These are phyloP conservation scores for Sclerotinia trifoliorum DNA, from an alignment of 2,329 filamentous ascomycete genomes.

Conservation along the genomic window DNA sequence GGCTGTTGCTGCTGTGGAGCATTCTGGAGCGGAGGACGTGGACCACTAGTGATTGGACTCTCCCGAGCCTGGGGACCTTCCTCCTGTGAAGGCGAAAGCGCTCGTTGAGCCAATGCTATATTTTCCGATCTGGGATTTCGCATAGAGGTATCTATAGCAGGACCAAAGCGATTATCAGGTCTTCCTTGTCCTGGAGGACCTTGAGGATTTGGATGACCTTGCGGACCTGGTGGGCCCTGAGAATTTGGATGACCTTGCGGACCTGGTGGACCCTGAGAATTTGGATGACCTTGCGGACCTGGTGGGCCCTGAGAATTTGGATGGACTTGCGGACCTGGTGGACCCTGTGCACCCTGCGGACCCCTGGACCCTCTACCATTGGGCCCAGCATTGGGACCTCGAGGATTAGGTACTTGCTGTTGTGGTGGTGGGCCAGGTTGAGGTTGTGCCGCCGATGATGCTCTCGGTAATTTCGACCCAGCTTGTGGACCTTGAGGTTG, in stretches of 20 bases:
- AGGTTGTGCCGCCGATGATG: conserved; percentile 57
- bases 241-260: not conserved
- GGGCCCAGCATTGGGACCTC: conserved; percentile 27
- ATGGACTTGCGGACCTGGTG: conserved; percentile 14
- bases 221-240: conserved; percentile 19
- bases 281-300: not conserved
- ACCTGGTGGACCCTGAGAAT: conserved; percentile 18
- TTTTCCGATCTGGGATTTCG: conserved; percentile 47
- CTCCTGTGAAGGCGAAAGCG: conserved; percentile 38
- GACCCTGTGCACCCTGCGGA: conserved; percentile 11
- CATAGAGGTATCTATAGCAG: conserved; percentile 35
- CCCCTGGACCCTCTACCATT: conserved; percentile 18
- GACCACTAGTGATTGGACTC: conserved; percentile 56
- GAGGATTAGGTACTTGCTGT: conserved; percentile 59
- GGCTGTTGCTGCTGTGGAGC: conserved; percentile 13
- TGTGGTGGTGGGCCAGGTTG: conserved; percentile 63
- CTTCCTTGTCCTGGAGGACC: conserved; percentile 26
- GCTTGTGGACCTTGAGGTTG: conserved; percentile 41
- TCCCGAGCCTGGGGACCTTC: conserved; percentile 48
- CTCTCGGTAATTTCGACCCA: conserved; percentile 59
- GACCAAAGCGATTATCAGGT: conserved; percentile 36
- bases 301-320: conserved; percentile 20
- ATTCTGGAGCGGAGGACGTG: conserved; percentile 60
- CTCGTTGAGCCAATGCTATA: conserved; percentile 46
- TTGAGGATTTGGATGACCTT: conserved; percentile 23